Conservation (phyloP, 2,329 filamentous ascomycete genomes). For the Pyrenophora teres region DNA sequence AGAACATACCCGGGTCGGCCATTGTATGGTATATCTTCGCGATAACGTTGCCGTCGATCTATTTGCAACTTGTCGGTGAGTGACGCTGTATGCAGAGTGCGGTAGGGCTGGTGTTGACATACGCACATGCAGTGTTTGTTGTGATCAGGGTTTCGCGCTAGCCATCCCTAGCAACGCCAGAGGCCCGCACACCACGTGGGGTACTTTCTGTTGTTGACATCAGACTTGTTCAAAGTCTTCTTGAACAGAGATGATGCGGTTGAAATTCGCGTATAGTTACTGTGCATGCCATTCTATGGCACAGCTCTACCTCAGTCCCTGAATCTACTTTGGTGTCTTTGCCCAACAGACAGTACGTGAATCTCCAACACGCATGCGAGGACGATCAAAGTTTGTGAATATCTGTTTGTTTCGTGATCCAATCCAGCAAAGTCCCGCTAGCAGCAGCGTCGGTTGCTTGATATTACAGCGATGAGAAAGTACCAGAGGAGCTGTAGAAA, state of each 20-base stretch:
- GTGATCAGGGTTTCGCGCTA: slow-evolving; percentile 27
- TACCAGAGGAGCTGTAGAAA: too few species aligned
- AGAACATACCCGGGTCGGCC: slow-evolving; percentile 71
- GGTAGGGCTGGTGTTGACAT: slow-evolving; percentile 26
- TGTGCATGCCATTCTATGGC: too few species aligned
- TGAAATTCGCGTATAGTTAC: not conserved
- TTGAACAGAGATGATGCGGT: not conserved
- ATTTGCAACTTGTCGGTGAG: not conserved
- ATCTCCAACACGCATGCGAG: too few species aligned
- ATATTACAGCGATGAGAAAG: too few species aligned
- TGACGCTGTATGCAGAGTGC: slow-evolving; percentile 1
- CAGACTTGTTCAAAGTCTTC: not conserved
- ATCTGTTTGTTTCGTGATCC: too few species aligned
- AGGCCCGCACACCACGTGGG: slow-evolving; percentile 13
- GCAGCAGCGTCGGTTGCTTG: too few species aligned
- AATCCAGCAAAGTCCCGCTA: too few species aligned
- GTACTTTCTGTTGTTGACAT: slow-evolving; percentile 15
- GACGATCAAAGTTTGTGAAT: too few species aligned
- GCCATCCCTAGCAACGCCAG: slow-evolving; percentile 31
- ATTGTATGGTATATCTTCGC: slow-evolving; percentile 24
- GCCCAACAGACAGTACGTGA: too few species aligned
- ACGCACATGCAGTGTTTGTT: slow-evolving; percentile 36
- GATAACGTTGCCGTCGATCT: slow-evolving; percentile 3
- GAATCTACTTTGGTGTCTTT: too few species aligned
- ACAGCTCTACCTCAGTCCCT: too few species aligned